Conservation (phyloP, 352 stramenopile genomes). For the Phytophthora crassamura region DNA sequence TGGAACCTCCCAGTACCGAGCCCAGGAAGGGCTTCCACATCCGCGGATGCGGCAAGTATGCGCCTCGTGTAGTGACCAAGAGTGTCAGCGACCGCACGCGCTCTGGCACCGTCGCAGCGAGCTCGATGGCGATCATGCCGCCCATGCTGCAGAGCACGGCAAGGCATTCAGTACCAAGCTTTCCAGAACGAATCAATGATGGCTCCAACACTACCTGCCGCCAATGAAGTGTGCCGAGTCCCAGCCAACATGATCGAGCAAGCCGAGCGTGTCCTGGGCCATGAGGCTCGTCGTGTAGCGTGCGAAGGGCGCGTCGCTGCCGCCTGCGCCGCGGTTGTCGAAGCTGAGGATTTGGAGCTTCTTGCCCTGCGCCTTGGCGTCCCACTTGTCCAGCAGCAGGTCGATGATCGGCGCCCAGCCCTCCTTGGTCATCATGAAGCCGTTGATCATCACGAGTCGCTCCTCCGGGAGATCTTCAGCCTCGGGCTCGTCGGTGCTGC, state of each 20-base stretch:
- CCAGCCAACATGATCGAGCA: slow-evolving; percentile 56
- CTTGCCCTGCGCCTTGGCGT: slow-evolving; percentile 20
- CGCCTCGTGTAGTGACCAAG: slow-evolving; percentile 42
- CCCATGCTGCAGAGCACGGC: slow-evolving; percentile 40
- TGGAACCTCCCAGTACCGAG: slow-evolving; percentile 30
- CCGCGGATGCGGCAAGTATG: slow-evolving; percentile 30
- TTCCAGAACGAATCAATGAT: background rate
- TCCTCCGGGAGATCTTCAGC: slow-evolving; percentile 33
- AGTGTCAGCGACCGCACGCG: slow-evolving; percentile 47
- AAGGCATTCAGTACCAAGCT: background rate
- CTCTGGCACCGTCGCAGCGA: slow-evolving; percentile 34
- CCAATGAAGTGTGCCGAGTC: slow-evolving; percentile 44
- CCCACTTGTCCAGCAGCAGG: slow-evolving; percentile 44
- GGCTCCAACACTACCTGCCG: slow-evolving; percentile 26
- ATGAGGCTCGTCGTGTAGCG: slow-evolving; percentile 61
- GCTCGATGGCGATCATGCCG: slow-evolving; percentile 55
- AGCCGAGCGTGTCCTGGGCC: slow-evolving; percentile 49
- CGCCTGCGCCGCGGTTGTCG: slow-evolving; percentile 59
- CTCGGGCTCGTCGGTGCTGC: slow-evolving; percentile 17
- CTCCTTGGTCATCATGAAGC: slow-evolving; percentile 55
- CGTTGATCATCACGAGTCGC: slow-evolving; percentile 52
- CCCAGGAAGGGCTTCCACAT: slow-evolving; percentile 43
- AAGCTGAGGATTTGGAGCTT: slow-evolving; percentile 48
- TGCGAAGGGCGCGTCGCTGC: slow-evolving; percentile 39
- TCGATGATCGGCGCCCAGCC: slow-evolving; percentile 47